Evolutionary conservation across 129 eudicot genomes (phyloP), one percentile per base, ranked within the genome.

Genomic region (Daucus carota): DNA sequence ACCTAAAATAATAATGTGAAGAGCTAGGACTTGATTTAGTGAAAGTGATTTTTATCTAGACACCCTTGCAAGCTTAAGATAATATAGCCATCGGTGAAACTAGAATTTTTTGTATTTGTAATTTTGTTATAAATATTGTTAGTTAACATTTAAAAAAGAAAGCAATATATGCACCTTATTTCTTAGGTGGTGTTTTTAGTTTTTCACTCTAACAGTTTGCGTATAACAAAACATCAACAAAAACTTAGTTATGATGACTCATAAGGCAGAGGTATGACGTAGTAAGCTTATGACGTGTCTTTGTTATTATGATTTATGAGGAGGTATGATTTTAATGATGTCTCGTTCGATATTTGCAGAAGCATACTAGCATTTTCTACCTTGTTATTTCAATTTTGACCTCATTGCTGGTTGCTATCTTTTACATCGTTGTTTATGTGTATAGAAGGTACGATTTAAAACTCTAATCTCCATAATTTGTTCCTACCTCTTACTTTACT

Each of bases 351-450:
- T 14, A 73, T 67, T 32, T 84, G 86, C 96, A 92, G 94, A 90
- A 89, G 89, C 90, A 86, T 75, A 88, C 96, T 44, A 90, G 81
- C 73, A 73, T 88, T 33, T 90, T 92, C 85, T 90, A 88, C 85
- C 77, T 90, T 85, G 88, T 89, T 77, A 75, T 81, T 60, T 86
- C 98, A 52, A 75, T 92, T 83, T 76, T 92, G 80, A 82, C 81
- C 28, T 34, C 87, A 81, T 80, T 92, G 96, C 76, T 92, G 81
- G 86, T 92, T 50, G 92, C 96, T 41, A 45, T 92, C 78, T 92
- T 92, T 83, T 92, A 92, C 83, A 76, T 76, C 36, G 75, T 90
- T 38, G 92, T 92, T 33, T 92, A 73, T 87, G 72, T 92, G 84
- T 88, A 85, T 82, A 93, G 85, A 81, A 92, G 96, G 98, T 92